Conservation (phyloP, 345 rosid genomes). For the Ceriops decandra region DNA sequence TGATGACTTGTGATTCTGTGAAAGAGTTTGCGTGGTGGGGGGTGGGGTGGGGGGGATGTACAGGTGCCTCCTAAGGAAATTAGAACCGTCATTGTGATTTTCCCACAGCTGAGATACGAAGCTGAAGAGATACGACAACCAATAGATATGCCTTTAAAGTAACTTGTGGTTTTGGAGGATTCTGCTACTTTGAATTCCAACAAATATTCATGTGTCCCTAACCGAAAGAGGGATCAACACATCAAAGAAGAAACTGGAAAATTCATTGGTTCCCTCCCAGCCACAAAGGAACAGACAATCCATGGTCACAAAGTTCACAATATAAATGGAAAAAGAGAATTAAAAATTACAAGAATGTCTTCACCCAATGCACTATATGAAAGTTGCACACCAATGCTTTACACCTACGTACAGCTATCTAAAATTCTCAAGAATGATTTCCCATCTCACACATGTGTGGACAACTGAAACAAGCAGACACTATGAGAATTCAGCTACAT, state of each 20-base stretch:
- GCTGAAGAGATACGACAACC: conserved; percentile 29
- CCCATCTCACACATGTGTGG: conserved; percentile 4
- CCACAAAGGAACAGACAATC: not conserved
- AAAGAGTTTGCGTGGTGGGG: conserved; percentile 6
- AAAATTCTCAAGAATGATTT: not conserved
- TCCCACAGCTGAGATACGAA: conserved; percentile 23
- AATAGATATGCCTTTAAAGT: conserved; percentile 16
- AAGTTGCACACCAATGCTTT: not conserved
- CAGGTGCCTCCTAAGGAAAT: conserved; percentile 23
- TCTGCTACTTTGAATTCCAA: conserved; percentile 3
- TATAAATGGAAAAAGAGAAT: not conserved
- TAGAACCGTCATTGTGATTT: conserved; percentile 16
- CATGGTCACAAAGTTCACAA: not conserved
- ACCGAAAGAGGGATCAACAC: not conserved
- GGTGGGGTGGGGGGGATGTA: not conserved
- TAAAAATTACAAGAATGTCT: conserved; percentile 11
- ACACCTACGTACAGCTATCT: conserved; percentile 5
- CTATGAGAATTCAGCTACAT: conserved; percentile 18
- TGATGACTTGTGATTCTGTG: not conserved
- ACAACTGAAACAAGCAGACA: conserved; percentile 10
- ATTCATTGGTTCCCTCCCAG: not conserved
- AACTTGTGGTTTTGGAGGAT: conserved; percentile 10
- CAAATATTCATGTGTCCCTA: not conserved
- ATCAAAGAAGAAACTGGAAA: not conserved
- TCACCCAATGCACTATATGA: not conserved